A percentile compares a stretch with the other conserved stretches of the same genome.
Conservation (phyloP, 495 filamentous ascomycete genomes). For the Trichocladium antarcticum region DNA sequence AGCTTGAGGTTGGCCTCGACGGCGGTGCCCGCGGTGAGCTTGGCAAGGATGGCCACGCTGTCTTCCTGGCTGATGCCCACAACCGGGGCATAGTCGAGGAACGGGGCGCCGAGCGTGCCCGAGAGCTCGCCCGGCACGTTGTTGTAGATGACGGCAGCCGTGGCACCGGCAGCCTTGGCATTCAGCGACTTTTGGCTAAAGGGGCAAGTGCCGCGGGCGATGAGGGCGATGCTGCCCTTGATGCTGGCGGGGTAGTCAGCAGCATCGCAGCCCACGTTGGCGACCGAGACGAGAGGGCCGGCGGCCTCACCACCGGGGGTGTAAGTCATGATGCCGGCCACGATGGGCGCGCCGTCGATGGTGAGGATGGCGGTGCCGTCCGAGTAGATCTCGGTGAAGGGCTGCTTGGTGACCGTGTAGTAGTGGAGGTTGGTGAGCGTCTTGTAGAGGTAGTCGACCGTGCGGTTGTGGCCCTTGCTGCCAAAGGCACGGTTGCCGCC, state of each 20-base stretch:
- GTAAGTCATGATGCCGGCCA: constrained; percentile 29
- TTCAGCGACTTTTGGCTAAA: constrained; percentile 50
- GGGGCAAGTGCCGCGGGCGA: constrained; percentile 50
- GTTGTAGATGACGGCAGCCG: constrained; percentile 54
- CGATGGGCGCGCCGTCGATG: constrained; percentile 22
- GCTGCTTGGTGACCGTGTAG: constrained; percentile 51
- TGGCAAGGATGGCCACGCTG: constrained; percentile 37
- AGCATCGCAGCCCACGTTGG: constrained; percentile 45
- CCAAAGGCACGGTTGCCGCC: constrained; percentile 48
- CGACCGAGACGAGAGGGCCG: constrained; percentile 35
- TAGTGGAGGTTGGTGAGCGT: constrained; percentile 39
- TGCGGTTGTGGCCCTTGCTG: constrained; percentile 49
- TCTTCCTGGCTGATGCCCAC: constrained; percentile 44
- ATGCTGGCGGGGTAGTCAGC: constrained; percentile 47
- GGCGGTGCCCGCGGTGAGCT: constrained; percentile 26
- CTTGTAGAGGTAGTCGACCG: constrained; percentile 50
- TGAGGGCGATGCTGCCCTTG: constrained; percentile 48
- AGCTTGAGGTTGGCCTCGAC: constrained; percentile 16
- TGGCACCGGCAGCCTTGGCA: constrained; percentile 50
- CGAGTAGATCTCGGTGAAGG: constrained; percentile 36
- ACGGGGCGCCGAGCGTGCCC: constrained; percentile 45
- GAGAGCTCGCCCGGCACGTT: constrained; percentile 43
- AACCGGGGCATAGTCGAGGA: constrained; percentile 41
- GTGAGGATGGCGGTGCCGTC: constrained; percentile 27
- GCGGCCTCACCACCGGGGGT: constrained; percentile 36